phyloP scores from a whole-genome alignment of 2,329 filamentous ascomycete species.

The Furcasterigmium furcatum region DNA sequence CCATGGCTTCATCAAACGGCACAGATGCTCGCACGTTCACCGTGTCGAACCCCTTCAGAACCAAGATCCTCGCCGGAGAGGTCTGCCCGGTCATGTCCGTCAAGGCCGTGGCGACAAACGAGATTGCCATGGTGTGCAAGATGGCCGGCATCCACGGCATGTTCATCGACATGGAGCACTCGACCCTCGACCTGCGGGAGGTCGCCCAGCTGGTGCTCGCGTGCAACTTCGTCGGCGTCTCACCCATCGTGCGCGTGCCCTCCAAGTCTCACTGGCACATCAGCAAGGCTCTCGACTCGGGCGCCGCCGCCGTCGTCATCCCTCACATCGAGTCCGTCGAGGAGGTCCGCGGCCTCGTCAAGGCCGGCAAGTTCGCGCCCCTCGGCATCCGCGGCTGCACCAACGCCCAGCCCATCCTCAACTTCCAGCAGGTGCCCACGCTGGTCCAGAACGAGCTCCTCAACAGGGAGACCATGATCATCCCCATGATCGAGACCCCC shows the following conservation, averaged over 20 bases:
- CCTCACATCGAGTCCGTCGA: conserved; percentile 33
- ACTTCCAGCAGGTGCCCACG: conserved; percentile 28
- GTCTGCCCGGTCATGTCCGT: conserved; percentile 19
- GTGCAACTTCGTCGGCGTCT: conserved; percentile 31
- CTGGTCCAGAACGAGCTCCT: conserved; percentile 26
- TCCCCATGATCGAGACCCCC: conserved; percentile 39
- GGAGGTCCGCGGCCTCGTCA: conserved; percentile 30
- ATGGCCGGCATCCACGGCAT: conserved; percentile 36
- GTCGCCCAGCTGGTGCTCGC: conserved; percentile 33
- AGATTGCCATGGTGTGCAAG: conserved; percentile 32
- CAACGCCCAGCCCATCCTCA: conserved; percentile 29
- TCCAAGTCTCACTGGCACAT: conserved; percentile 33
- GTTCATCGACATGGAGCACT: conserved; percentile 43
- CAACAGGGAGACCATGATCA: conserved; percentile 31
- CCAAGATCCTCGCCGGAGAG: conserved; percentile 19
- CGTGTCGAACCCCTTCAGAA: conserved; percentile 18
- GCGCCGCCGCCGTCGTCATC: conserved; percentile 34
- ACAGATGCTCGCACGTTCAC: neutral
- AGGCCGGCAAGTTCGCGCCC: conserved; percentile 31
- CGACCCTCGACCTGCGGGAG: conserved; percentile 28
- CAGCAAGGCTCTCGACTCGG: conserved; percentile 33
- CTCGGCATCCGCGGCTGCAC: conserved; percentile 29
- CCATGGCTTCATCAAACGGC: conserved; percentile 12
- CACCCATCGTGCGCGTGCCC: conserved; percentile 36
- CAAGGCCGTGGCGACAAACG: conserved; percentile 29